A percentile compares a stretch with the other conserved stretches of the same genome.
These are phyloP conservation scores for Nectriaceae sp. DNA, from an alignment of 2,329 filamentous ascomycete genomes.

Conservation along the genomic window DNA sequence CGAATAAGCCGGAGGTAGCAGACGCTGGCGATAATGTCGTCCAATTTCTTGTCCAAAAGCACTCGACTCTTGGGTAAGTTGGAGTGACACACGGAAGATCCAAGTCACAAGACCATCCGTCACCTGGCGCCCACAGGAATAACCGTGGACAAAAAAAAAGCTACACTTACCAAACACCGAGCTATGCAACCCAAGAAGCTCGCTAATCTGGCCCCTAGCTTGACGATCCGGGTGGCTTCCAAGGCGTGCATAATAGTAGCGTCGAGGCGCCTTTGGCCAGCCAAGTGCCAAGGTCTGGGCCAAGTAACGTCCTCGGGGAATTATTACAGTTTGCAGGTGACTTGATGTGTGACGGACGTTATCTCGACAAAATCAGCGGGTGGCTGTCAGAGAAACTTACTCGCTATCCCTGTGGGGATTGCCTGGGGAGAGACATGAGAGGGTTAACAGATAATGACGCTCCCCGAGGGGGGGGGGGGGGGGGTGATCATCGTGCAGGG, in stretches of 20 bases:
- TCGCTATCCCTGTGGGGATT: neutral
- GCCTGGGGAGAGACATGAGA: neutral
- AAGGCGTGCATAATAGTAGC: neutral
- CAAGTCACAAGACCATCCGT: neutral
- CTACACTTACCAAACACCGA: neutral
- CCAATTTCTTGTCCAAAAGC: neutral
- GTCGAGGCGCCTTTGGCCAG: neutral
- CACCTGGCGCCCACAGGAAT: neutral
- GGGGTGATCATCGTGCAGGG: neutral
- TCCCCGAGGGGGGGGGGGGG: neutral
- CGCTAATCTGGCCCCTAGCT: neutral
- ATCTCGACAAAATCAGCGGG: neutral
- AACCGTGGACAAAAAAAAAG: neutral
- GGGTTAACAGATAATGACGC: neutral
- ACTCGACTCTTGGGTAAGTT: neutral
- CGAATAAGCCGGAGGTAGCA: neutral
- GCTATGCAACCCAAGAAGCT: neutral
- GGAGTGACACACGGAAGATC: neutral
- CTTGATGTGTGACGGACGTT: neutral
- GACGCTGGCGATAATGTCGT: neutral
- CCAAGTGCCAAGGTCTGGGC: neutral
- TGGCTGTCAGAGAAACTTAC: neutral
- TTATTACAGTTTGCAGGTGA: neutral
- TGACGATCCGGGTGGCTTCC: neutral
- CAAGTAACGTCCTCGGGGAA: neutral